Percentiles rank a stretch among this genome's conserved stretches.
Evolutionary conservation across 179 eudicot species (phyloP).

Genomic region (Beta macrorhiza): DNA sequence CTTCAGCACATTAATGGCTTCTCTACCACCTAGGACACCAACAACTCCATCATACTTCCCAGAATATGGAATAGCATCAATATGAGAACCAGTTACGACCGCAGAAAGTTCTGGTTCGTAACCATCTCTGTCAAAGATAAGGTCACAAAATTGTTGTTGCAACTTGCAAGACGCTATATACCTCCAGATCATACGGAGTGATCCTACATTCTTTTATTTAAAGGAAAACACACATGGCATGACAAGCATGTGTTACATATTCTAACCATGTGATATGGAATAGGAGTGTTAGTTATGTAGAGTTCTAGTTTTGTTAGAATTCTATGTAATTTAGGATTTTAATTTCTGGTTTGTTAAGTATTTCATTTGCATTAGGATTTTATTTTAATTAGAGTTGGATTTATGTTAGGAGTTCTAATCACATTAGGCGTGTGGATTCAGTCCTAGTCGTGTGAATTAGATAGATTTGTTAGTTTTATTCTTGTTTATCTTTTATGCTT

Average conservation of each 20-base stretch:
- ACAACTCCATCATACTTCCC: conserved; percentile 97
- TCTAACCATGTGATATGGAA: not conserved
- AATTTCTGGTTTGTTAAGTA: too few relatives aligned
- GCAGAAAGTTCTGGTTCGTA: conserved; percentile 66
- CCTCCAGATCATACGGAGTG: not conserved
- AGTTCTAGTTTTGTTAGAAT: too few relatives aligned
- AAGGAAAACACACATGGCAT: not conserved
- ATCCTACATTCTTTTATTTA: not conserved
- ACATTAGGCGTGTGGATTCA: too few relatives aligned
- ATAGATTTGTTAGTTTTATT: too few relatives aligned
- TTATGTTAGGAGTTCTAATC: too few relatives aligned
- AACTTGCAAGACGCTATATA: not conserved
- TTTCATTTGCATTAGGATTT: too few relatives aligned
- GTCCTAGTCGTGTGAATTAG: too few relatives aligned
- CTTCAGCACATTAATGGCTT: conserved; percentile 78
- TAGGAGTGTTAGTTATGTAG: too few relatives aligned
- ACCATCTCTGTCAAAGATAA: conserved; percentile 60
- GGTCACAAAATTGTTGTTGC: not conserved
- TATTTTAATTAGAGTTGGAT: too few relatives aligned
- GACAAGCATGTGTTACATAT: not conserved
- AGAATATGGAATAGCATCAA: conserved; percentile 87
- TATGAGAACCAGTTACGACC: conserved; percentile 34
- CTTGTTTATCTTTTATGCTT: too few relatives aligned
- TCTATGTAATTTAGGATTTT: too few relatives aligned
- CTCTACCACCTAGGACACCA: conserved; percentile 96